phyloP scores from a whole-genome alignment of 441 rosid species.

The Gossypium lobatum region DNA sequence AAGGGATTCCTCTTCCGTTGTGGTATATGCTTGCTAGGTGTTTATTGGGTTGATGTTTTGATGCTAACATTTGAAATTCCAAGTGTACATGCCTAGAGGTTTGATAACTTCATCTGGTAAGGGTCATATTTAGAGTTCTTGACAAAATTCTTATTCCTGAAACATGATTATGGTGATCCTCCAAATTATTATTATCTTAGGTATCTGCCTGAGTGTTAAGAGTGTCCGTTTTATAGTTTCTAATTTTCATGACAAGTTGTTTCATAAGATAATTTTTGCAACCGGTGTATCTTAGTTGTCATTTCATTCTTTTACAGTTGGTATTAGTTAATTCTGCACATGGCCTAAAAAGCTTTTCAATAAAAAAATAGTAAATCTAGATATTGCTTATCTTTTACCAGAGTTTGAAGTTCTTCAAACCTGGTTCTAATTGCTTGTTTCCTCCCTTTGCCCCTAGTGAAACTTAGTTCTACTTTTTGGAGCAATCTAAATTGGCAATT shows the following conservation, averaged over 20 bases:
- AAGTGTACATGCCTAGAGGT: background rate
- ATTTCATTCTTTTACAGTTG: background rate
- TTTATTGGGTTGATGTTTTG: background rate
- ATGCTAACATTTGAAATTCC: background rate
- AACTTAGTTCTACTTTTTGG: background rate
- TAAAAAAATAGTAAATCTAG: background rate
- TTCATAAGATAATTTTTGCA: background rate
- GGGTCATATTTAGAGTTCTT: background rate
- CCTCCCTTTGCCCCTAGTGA: background rate
- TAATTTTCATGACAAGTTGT: background rate
- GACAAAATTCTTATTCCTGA: background rate
- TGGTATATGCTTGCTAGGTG: background rate
- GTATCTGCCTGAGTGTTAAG: background rate
- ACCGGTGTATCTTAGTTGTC: background rate
- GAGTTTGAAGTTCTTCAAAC: background rate
- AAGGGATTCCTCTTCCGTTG: background rate
- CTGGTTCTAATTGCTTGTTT: background rate
- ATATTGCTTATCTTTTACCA: background rate
- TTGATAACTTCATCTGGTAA: background rate
- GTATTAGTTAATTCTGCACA: background rate
- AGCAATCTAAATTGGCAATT: slow-evolving; percentile 4
- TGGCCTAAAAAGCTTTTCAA: background rate
- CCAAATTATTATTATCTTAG: background rate
- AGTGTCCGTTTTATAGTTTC: background rate
- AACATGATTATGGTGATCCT: background rate